Conservation (phyloP, 2,329 filamentous ascomycete species). For the Didymosphaeria variabile region DNA sequence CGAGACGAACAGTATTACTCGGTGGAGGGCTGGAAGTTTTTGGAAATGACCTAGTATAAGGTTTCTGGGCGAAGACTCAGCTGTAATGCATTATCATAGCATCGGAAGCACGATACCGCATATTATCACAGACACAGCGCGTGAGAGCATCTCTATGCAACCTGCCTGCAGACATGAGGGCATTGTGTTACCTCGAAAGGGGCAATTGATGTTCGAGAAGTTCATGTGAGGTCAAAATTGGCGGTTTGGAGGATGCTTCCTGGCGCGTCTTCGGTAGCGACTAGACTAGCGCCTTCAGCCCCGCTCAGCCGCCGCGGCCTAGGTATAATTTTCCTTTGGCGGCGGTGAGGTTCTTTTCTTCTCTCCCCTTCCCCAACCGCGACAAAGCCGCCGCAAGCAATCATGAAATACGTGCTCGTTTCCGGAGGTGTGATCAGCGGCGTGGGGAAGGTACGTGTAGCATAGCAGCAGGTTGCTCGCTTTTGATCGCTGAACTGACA, state of each 20-base stretch:
- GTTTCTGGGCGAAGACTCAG: constrained; percentile 22
- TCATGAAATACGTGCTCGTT: constrained; percentile 84
- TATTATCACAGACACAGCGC: constrained; percentile 9
- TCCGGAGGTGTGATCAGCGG: constrained; percentile 68
- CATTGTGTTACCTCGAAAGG: background rate
- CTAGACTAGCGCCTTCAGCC: constrained; percentile 7
- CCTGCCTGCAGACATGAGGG: background rate
- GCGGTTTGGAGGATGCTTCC: background rate
- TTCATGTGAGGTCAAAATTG: constrained; percentile 3
- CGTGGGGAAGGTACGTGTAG: constrained; percentile 58
- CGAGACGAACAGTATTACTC: constrained; percentile 36
- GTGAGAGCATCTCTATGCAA: background rate
- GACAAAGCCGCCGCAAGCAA: constrained; percentile 54
- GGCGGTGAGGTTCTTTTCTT: constrained; percentile 45
- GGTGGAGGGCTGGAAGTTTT: constrained; percentile 20
- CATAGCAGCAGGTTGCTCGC: constrained; percentile 14
- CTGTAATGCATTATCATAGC: constrained; percentile 44
- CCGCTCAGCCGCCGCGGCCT: constrained; percentile 5
- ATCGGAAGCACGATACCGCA: constrained; percentile 48
- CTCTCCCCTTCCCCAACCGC: constrained; percentile 54
- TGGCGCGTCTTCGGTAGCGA: constrained; percentile 9
- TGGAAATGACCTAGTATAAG: constrained; percentile 14
- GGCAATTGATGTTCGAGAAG: background rate
- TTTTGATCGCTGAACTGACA: constrained; percentile 33
- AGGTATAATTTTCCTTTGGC: constrained; percentile 43